Base-by-base conservation (phyloP, 805 yeast genomes). In the Candida cerambycidarum region DNA sequence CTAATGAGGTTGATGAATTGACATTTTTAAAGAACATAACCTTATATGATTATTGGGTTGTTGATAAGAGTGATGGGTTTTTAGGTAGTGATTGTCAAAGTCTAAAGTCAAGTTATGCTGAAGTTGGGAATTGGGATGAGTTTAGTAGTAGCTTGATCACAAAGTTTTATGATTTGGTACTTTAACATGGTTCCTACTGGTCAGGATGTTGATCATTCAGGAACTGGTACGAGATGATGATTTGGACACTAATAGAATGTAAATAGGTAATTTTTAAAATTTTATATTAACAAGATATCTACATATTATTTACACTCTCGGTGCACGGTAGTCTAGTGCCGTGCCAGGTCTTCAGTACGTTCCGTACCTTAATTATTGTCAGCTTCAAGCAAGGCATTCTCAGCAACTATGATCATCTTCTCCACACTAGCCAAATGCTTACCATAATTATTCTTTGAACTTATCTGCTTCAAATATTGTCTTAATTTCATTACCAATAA, bases 401-500 rank as follows among this genome's bases (percentile, higher is more conserved):
- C 81, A 27, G 81, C 77, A 41, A 79, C 74, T 9, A 75, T 73
- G 47, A 78, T 75, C 68, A 83, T 72, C 59, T 85, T 83, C 59
- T 87, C 95, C 50, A 86, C 88, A 18, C 89, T 81, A 3, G 89
- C 90, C 50, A 87, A 69, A 57, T 88, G 95, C 66, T 88, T 88
- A 15, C 95, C 95, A 56, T 80, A 83, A 40, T 77, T 75, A 41
- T 78, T 77, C 61, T 80, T 81, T 39, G 65, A 60, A 45, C 83
- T 79, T 41, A 89, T 79, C 52, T 81, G 79, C 51, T 84, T 83
- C 63, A 92, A 72, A 57, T 87, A 90, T 40, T 87, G 88, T 65
- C 83, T 79, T 49, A 92, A 86, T 53, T 85, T 83, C 44, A 76
- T 69, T 39, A 89, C 88, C 47, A 93, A 73, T 23, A 80, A 61